Conservation (phyloP, 208 protist genomes). For the Trypanosoma caninum region DNA sequence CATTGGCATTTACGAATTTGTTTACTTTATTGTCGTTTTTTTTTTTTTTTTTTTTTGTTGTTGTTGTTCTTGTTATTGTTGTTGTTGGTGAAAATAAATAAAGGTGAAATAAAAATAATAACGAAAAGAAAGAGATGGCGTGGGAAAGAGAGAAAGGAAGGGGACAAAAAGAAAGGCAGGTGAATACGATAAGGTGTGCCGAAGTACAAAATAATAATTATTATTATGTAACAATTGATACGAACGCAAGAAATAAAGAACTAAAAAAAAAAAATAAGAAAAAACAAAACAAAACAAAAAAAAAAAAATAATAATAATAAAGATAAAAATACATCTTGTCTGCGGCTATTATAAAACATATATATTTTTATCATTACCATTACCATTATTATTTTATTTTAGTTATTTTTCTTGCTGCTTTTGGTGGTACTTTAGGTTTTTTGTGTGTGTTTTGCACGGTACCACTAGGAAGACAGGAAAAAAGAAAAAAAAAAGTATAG, state of each 20-base stretch:
- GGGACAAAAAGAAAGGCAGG: conserved; percentile 2
- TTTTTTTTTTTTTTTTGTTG: not conserved
- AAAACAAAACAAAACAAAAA: too few relatives aligned
- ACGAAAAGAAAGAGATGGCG: not conserved
- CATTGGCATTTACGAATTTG: not conserved
- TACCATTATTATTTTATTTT: conserved; percentile 22
- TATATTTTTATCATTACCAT: not conserved
- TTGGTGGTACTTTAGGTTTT: too few relatives aligned
- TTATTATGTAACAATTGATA: too few relatives aligned
- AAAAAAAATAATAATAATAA: too few relatives aligned
- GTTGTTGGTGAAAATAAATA: conserved; percentile 5
- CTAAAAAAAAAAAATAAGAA: too few relatives aligned
- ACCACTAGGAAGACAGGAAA: not conserved
- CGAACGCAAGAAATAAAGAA: too few relatives aligned
- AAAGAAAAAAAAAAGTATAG: not conserved
- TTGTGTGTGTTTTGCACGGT: not conserved
- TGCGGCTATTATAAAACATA: too few relatives aligned
- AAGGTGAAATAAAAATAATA: too few relatives aligned
- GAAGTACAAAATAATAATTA: conserved; percentile 1
- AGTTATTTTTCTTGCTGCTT: conserved; percentile 8
- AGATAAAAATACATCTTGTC: too few relatives aligned
- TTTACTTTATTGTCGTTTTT: not conserved
- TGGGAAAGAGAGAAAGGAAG: conserved; percentile 7
- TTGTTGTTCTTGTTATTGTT: too few relatives aligned
- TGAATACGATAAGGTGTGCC: not conserved